Percentiles rank a stretch among this genome's conserved stretches.
Evolutionary conservation across 805 yeast genomes (phyloP).

Genomic region (Pichia nakasei): DNA sequence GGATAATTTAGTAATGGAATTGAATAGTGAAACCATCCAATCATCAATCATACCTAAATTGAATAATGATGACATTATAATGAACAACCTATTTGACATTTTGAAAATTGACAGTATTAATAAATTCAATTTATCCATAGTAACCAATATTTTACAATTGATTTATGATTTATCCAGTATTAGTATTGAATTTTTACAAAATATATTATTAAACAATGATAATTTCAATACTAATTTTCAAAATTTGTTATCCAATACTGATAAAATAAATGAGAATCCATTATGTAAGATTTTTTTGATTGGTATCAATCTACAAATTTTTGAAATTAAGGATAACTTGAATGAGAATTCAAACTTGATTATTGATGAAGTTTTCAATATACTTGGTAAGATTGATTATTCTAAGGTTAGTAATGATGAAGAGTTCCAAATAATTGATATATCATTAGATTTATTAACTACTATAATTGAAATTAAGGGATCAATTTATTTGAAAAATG

Average conservation of each 20-base stretch:
- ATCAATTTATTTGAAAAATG: not conserved
- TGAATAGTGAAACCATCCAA: slow-evolving; percentile 45
- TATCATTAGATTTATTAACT: slow-evolving; percentile 67
- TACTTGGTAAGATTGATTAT: slow-evolving; percentile 13
- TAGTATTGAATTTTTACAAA: slow-evolving; percentile 20
- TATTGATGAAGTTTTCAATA: slow-evolving; percentile 17
- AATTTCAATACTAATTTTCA: not conserved
- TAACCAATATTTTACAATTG: slow-evolving; percentile 18
- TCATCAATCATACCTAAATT: slow-evolving; percentile 18
- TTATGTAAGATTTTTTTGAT: slow-evolving; percentile 19
- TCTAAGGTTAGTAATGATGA: slow-evolving; percentile 10
- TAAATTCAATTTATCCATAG: slow-evolving; percentile 21
- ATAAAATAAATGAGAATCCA: not conserved
- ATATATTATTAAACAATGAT: slow-evolving; percentile 4
- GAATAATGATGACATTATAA: slow-evolving; percentile 21
- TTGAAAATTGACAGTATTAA: slow-evolving; percentile 28
- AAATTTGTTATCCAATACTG: not conserved
- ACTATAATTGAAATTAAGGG: slow-evolving; percentile 55
- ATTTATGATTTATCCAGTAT: slow-evolving; percentile 25
- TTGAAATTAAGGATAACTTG: slow-evolving; percentile 21
- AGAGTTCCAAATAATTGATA: slow-evolving; percentile 53
- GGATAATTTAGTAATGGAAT: slow-evolving; percentile 51
- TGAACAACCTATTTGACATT: slow-evolving; percentile 6
- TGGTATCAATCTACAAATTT: slow-evolving; percentile 25
- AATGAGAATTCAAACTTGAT: slow-evolving; percentile 6